Evolutionary conservation across 2,329 filamentous ascomycete genomes (phyloP), one percentile per base, ranked within the genome.

Genomic region (Aurifilum marmelostoma): DNA sequence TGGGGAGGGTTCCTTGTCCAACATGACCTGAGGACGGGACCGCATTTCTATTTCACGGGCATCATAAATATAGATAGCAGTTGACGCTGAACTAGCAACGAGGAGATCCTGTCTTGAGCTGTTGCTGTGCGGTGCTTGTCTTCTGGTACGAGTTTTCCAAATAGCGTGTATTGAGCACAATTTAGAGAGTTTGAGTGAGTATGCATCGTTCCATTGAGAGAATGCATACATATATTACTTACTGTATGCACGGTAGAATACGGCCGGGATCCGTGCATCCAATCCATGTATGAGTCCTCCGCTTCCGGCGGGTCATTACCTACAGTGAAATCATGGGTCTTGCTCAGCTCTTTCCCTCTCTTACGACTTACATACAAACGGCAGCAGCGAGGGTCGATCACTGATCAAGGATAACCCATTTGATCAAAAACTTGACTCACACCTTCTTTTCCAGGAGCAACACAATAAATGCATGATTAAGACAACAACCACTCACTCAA

Each of bases 311-410:
- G 43, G 18, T 16, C 18, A 47, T 47, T 47, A 47, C 43, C n/a
- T 47, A 47, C 43, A 47, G 43, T 47, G 43, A 47, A 47, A 47
- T 47, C 43, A 47, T 47, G 43, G 43, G 43, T 47, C 43, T n/a
- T 47, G 21, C 43, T 21, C 43, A 47, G 43, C 43, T 47, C 43
- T n/a, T 47, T 47, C 43, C 43, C 43, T 47, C 43, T 47, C 43
- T 47, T 2, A 63, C 24, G 50, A 65, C 63, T 56, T 21, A 65
- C 50, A n/a, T 37, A 37, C 37, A 29, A 41, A 43, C 43, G 43
- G 43, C 43, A 47, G 43, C 43, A n/a, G 43, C 21, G 43, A n/a
- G n/a, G 43, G 43, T 47, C 8, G 43, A 47, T 47, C 21, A 43
- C 41, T 43, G 14, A 18, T 18, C 37, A 39, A 39, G 37, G 37